Base-by-base conservation (phyloP, 1,284 basidiomycete genomes). In the Tausonia pullulans region DNA sequence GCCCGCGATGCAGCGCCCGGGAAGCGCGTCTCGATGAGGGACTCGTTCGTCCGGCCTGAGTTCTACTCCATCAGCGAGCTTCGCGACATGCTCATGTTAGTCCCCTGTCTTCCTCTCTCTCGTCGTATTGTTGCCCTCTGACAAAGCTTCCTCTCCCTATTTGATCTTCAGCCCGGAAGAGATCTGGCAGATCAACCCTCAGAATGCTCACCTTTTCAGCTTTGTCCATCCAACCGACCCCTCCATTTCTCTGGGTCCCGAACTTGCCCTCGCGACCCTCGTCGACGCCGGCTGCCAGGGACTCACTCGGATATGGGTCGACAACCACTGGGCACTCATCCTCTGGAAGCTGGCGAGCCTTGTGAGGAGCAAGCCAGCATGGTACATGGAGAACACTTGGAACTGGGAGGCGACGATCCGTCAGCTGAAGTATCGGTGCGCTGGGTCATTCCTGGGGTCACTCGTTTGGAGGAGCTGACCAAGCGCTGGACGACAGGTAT, bases 281-380 rank as follows among this genome's bases (percentile, higher is more conserved):
- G 66, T 68, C 41, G 39, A 53, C 2, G 72, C 71, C 2, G 69
- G 71, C 3, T 75, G 74, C 64, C 46, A 54, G 6, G 65, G 72
- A 8, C 71, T 68, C 3, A 74, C 70, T 0, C 57, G 27, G 68
- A 54, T 46, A 7, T 63, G 62, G 62, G 58, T 86, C 81, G 2
- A 85, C 83, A 96, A 97, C 71, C 93, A 97, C 70, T 98, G 91
- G 88, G 73, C 78, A 4, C 76, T 94, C 54, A 85, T 98, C 53
- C 79, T 98, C 5, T 98, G 96, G 96, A 98, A 98, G 75, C 76
- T 97, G 9, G 89, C 92, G 1, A 87, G 88, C 3, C 83, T 90
- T 79, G 85, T 85, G 0, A 80, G 81, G 50, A 79, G 91, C 4
- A 83, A 88, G 68, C 90, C 90, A 0, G 73, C 80, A 41, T 77